A percentile compares a stretch with the other conserved stretches of the same genome.
Evolutionary conservation across 2,329 filamentous ascomycete species (phyloP).

Genomic region (Penicillium paneum): DNA sequence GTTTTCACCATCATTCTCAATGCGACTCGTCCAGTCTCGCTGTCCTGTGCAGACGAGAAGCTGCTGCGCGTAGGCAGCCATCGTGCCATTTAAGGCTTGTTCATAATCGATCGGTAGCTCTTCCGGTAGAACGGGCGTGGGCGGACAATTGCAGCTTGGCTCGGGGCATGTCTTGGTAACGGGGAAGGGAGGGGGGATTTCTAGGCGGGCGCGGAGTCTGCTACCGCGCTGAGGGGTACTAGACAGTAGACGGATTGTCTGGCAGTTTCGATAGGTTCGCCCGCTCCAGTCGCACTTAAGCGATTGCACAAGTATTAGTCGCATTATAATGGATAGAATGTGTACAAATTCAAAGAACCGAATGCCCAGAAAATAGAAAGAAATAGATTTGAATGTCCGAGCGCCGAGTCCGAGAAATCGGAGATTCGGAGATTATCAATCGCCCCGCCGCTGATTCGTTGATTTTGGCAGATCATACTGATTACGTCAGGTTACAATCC

Average conservation of each 20-base stretch:
- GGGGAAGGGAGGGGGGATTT: constrained; percentile 46
- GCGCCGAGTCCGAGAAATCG: constrained; percentile 11
- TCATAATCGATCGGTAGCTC: constrained; percentile 72
- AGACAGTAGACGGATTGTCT: constrained; percentile 21
- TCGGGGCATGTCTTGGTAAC: constrained; percentile 63
- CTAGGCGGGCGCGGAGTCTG: constrained; percentile 28
- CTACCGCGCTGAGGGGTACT: constrained; percentile 18
- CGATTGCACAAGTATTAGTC: constrained; percentile 12
- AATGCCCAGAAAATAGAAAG: neutral
- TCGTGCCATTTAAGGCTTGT: constrained; percentile 69
- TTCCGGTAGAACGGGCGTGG: constrained; percentile 65
- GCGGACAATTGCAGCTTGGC: constrained; percentile 72
- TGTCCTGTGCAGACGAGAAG: constrained; percentile 79
- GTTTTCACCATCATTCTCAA: constrained; percentile 70
- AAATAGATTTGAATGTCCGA: constrained; percentile 14
- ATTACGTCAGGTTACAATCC: neutral
- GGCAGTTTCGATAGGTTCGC: constrained; percentile 5
- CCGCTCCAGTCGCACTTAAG: constrained; percentile 14
- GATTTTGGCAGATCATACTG: neutral
- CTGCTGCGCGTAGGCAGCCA: constrained; percentile 75
- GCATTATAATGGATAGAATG: constrained; percentile 10
- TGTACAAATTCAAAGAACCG: neutral
- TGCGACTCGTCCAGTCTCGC: constrained; percentile 75
- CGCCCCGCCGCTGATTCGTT: constrained; percentile 2
- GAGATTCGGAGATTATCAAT: constrained; percentile 17